Evolutionary conservation across 78 protist species (phyloP).

Genomic region (Dictyostelium firmibasis): DNA sequence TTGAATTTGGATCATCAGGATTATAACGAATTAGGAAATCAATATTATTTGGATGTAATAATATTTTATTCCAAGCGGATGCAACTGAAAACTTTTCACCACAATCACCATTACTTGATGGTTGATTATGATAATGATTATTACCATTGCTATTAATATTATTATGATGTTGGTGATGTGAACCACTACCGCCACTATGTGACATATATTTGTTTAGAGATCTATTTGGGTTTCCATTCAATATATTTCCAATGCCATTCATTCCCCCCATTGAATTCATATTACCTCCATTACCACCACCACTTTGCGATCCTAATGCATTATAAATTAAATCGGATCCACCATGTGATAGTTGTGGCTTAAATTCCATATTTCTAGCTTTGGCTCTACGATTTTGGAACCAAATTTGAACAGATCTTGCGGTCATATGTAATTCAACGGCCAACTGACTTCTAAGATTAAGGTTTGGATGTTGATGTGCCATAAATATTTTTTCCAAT

Average conservation of each 20-base stretch:
- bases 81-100: constrained; percentile 30
- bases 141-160: neutral
- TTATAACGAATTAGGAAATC: constrained; percentile 32
- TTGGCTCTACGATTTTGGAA: constrained; percentile 86
- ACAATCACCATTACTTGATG: neutral
- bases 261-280: neutral
- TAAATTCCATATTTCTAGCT: constrained; percentile 70
- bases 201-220: neutral
- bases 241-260: neutral
- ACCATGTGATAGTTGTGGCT: constrained; percentile 43
- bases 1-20: constrained; percentile 64
- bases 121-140: neutral
- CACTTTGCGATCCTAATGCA: neutral
- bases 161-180: neutral
- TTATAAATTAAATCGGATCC: constrained; percentile 39
- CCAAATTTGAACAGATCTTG: constrained; percentile 86
- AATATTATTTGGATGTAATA: constrained; percentile 14
- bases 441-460: constrained; percentile 71
- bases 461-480: constrained; percentile 77
- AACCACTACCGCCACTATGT: neutral
- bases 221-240: neutral
- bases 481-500: constrained; percentile 51
- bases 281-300: too few species aligned
- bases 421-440: constrained; percentile 73
- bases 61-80: constrained; percentile 48